Conservation (phyloP, 768 basidiomycete species). For the Leccinum boreale region DNA sequence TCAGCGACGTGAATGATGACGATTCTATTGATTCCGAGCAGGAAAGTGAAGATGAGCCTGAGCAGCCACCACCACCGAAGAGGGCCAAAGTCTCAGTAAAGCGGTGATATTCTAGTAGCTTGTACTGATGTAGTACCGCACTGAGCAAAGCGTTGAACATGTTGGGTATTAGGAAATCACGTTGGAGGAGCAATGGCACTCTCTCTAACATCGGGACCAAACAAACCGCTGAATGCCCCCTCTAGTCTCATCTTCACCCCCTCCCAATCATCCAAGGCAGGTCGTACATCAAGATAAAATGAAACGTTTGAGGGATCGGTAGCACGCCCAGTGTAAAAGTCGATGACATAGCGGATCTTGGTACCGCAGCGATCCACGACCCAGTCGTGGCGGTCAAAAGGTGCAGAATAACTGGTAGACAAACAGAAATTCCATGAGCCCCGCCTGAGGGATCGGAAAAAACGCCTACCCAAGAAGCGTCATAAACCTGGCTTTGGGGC, state of each 20-base stretch:
- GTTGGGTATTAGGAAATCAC: conserved; percentile 11
- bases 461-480: conserved; percentile 76
- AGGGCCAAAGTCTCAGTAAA: conserved; percentile 50
- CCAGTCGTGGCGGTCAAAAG: conserved; percentile 99
- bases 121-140: conserved; percentile 2
- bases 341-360: conserved; percentile 90
- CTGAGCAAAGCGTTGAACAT: background rate
- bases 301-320: conserved; percentile 54
- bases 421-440: background rate
- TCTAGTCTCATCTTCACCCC: conserved; percentile 80
- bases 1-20: conserved; percentile 51
- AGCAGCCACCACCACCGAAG: conserved; percentile 49
- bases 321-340: conserved; percentile 89
- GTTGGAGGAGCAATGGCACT: conserved; percentile 17
- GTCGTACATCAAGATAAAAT: conserved; percentile 92
- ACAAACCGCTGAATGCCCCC: conserved; percentile 46
- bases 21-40: conserved; percentile 42
- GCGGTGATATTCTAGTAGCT: conserved; percentile 31
- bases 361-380: conserved; percentile 89
- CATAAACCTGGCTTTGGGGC: conserved; percentile 78
- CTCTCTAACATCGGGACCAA: conserved; percentile 21
- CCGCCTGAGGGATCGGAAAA: background rate
- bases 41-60: conserved; percentile 47
- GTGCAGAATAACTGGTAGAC: conserved; percentile 73
- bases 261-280: conserved; percentile 93